phyloP scores from a whole-genome alignment of 2,329 filamentous ascomycete genomes.

The Ophiostoma himal-ulmi region DNA sequence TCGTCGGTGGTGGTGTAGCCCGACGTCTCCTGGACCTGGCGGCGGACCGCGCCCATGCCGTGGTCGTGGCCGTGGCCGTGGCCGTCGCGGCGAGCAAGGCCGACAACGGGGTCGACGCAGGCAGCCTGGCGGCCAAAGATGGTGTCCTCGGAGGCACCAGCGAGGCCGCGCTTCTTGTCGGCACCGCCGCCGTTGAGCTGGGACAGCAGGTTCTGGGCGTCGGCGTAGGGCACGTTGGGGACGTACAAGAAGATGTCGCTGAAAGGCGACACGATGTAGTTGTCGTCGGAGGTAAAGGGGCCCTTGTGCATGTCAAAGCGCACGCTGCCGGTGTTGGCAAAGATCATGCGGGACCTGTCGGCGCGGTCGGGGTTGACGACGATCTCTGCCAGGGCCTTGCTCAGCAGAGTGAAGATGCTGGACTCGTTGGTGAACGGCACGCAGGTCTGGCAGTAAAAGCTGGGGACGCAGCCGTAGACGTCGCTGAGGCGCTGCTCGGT shows the following conservation, averaged over 20 bases:
- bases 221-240: constrained; percentile 44
- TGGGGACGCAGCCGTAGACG: constrained; percentile 55
- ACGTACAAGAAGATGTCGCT: constrained; percentile 49
- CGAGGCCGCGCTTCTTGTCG: constrained; percentile 34
- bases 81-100: constrained; percentile 17
- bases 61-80: constrained; percentile 3
- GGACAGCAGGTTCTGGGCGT: constrained; percentile 35
- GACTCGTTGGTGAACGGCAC: constrained; percentile 46
- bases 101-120: constrained; percentile 42
- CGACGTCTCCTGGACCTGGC: constrained; percentile 42
- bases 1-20: constrained; percentile 53
- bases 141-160: constrained; percentile 33
- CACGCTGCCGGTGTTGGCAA: constrained; percentile 56
- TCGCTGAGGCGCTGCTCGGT: constrained; percentile 49
- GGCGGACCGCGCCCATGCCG: constrained; percentile 38
- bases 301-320: constrained; percentile 59
- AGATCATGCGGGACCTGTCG: constrained; percentile 48
- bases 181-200: constrained; percentile 40
- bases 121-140: constrained; percentile 35
- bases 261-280: constrained; percentile 53
- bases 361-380: constrained; percentile 49
- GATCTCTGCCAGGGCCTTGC: constrained; percentile 44
- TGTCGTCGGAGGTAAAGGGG: constrained; percentile 51
- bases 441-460: constrained; percentile 54
- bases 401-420: constrained; percentile 51